Conservation (phyloP, 2,329 filamentous ascomycete genomes). For the Macrophomina pseudophaseolina region DNA sequence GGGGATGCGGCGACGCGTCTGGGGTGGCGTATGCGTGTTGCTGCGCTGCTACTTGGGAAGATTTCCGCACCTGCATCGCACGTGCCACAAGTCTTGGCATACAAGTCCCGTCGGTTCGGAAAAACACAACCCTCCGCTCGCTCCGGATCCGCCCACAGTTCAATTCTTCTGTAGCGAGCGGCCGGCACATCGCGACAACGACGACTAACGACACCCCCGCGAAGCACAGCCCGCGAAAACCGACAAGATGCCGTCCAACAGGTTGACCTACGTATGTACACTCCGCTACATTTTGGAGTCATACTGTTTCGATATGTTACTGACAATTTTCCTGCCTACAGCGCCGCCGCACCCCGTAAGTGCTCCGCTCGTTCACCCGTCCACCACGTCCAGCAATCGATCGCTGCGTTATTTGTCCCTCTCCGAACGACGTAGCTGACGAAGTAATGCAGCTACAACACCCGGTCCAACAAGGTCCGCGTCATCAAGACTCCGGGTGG, state of each 20-base stretch:
- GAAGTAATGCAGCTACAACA: constrained; percentile 80
- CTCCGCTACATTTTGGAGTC: neutral
- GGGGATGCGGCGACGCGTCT: constrained; percentile 22
- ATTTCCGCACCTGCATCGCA: neutral
- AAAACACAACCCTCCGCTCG: constrained; percentile 18
- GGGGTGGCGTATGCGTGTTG: constrained; percentile 24
- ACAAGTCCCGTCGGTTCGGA: neutral
- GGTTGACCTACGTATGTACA: constrained; percentile 62
- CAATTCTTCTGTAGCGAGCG: constrained; percentile 11
- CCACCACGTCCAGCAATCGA: constrained; percentile 1
- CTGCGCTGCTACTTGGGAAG: constrained; percentile 21
- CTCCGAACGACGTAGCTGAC: constrained; percentile 27
- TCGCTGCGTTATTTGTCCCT: neutral
- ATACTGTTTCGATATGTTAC: neutral
- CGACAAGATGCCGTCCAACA: constrained; percentile 58
- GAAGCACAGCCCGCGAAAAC: constrained; percentile 28
- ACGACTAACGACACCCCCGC: constrained; percentile 26
- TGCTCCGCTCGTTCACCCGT: constrained; percentile 25
- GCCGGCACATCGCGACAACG: constrained; percentile 19
- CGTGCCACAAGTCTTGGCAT: no score
- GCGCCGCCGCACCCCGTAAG: constrained; percentile 61
- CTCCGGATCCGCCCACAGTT: neutral
- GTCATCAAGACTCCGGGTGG: constrained; percentile 92
- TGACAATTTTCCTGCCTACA: constrained; percentile 37
- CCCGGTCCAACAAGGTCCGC: constrained; percentile 94